Base-by-base conservation (phyloP, 2,329 filamentous ascomycete genomes). In the Ilyonectria destructans region DNA sequence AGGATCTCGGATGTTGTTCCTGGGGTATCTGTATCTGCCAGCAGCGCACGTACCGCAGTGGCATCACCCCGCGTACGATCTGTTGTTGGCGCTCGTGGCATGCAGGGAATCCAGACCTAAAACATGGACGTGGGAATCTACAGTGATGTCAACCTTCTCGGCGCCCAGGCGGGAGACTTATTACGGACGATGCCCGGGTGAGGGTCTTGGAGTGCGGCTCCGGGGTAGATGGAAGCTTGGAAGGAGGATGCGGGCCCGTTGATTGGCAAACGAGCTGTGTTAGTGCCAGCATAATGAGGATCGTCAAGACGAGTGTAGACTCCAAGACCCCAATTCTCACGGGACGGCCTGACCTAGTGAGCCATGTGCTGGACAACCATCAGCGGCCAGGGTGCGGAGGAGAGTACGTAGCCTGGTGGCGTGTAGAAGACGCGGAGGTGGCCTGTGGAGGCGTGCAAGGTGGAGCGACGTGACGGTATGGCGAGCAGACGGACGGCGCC, bases 161-260 rank as follows among this genome's bases (percentile, higher is more conserved):
- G 67, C 56, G 26, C 51, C 40, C 33, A 60, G 61, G 68, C 45
- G 58, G 52, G 55, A 55, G 62, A 45, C 58, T 15, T 62, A 55
- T n/a, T 62, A 58, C 64, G 68, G 64, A 68, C 59, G 46, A 66
- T 64, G 71, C 19, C 45, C 57, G 58, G 46, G 45, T 21, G 60
- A 55, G 61, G 60, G 51, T 63, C 61, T 62, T 66, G 56, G 52
- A 57, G 67, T 69, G 71, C 73, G 72, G 74, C 70, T 75, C 74
- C 73, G 73, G 67, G 58, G 52, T 67, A 55, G 49, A 31, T 19
- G 29, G 26, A 31, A 37, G 19, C 52, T 61, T 43, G 23, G 49
- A 45, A 35, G 57, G 62, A 29, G 63, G 46, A 43, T 52, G 58
- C 43, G 8, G 56, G 19, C 40, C 40, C 17, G n/a, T 57, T 62